Evolutionary conservation across 306 rosid genomes (phyloP).

Genomic region (Cicer arietinum): DNA sequence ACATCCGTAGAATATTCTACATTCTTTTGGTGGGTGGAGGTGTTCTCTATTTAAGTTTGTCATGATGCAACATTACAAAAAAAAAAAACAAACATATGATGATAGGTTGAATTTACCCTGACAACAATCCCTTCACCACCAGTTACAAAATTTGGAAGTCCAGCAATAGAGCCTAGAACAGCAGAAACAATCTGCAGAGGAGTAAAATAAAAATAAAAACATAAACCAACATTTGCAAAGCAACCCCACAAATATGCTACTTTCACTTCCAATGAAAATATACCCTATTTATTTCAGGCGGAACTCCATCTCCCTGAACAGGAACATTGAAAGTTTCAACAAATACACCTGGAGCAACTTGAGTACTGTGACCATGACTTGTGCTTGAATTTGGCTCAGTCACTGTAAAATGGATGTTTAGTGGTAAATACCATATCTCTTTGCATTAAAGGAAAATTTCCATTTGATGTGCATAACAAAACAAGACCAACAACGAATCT

Average conservation of each 20-base stretch:
- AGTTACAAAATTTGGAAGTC: constrained; percentile 65
- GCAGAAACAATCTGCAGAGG: constrained; percentile 76
- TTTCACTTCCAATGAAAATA: constrained; percentile 45
- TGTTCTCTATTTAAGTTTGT: not conserved
- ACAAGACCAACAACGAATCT: constrained; percentile 24
- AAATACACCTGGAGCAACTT: constrained; percentile 81
- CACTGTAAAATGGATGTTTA: constrained; percentile 55
- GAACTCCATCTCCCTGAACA: constrained; percentile 77
- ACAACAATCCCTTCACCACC: constrained; percentile 72
- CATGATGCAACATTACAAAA: not conserved
- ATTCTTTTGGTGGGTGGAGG: not conserved
- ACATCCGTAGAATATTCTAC: not conserved
- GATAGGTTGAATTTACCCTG: constrained; percentile 64
- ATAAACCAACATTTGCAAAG: constrained; percentile 34
- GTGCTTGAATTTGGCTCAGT: constrained; percentile 79
- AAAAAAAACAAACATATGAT: constrained; percentile 1
- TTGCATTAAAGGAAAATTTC: constrained; percentile 19
- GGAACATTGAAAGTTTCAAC: constrained; percentile 91
- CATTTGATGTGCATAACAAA: not conserved
- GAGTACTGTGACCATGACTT: constrained; percentile 69
- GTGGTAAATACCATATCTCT: constrained; percentile 37
- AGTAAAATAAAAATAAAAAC: constrained; percentile 23
- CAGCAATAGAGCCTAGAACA: constrained; percentile 79
- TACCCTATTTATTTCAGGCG: constrained; percentile 82
- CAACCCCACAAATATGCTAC: constrained; percentile 35